Conservation (phyloP, 2,329 filamentous ascomycete species). For the Diaporthe australafricana region DNA sequence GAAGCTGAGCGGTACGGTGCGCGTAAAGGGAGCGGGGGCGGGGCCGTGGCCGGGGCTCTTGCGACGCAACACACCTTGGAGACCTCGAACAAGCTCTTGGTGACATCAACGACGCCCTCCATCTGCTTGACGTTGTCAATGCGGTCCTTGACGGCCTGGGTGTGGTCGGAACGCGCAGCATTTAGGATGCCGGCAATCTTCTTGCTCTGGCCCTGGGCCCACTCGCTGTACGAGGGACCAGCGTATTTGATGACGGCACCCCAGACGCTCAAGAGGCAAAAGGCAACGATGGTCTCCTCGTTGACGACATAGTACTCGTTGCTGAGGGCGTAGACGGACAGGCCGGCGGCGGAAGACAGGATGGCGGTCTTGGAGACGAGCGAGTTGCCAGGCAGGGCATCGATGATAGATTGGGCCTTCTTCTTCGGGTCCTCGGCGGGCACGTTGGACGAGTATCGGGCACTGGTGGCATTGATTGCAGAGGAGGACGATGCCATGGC, state of each 20-base stretch:
- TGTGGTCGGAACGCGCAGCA: slow-evolving; percentile 93
- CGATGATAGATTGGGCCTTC: slow-evolving; percentile 96
- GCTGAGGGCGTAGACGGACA: slow-evolving; percentile 95
- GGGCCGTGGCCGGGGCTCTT: neutral
- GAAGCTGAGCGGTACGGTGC: slow-evolving; percentile 12
- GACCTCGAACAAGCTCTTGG: slow-evolving; percentile 96
- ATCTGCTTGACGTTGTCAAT: slow-evolving; percentile 97
- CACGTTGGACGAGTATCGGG: slow-evolving; percentile 79
- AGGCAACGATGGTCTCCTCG: slow-evolving; percentile 95
- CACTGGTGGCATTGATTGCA: slow-evolving; percentile 73
- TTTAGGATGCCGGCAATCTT: slow-evolving; percentile 98
- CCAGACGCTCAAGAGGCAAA: slow-evolving; percentile 95
- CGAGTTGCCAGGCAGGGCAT: slow-evolving; percentile 91
- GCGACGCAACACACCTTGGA: slow-evolving; percentile 79
- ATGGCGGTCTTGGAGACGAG: slow-evolving; percentile 96
- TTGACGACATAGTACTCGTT: slow-evolving; percentile 99
- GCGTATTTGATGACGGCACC: slow-evolving; percentile 91
- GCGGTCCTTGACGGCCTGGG: slow-evolving; percentile 91
- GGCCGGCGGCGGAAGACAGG: slow-evolving; percentile 89
- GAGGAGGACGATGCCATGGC: slow-evolving; percentile 61
- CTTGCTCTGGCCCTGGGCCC: slow-evolving; percentile 88
- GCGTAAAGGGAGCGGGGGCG: neutral
- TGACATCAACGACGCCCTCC: slow-evolving; percentile 92
- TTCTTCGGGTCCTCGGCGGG: slow-evolving; percentile 92
- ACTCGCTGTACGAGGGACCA: slow-evolving; percentile 91